These are phyloP conservation scores for Verticillium nonalfalfae DNA, from an alignment of 2,329 filamentous ascomycete species.

Conservation along the genomic window DNA sequence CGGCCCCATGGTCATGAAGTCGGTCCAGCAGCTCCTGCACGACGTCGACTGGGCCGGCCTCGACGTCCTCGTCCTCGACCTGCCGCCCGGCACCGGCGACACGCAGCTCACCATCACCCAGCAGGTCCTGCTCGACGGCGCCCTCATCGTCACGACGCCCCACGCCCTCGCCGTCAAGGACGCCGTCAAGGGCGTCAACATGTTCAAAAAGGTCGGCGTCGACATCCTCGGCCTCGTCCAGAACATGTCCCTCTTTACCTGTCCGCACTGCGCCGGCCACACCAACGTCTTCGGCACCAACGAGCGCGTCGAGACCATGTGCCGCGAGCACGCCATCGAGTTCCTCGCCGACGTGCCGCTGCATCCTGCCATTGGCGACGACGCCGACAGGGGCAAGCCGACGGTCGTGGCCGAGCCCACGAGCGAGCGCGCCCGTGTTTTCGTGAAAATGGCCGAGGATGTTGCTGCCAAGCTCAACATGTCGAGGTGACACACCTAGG, in stretches of 20 bases:
- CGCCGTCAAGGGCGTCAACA: conserved; percentile 82
- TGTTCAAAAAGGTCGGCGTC: conserved; percentile 82
- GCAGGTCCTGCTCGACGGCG: conserved; percentile 83
- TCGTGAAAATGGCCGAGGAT: conserved; percentile 60
- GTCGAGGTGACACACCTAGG: not conserved
- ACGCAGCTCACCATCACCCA: conserved; percentile 96
- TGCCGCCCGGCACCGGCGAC: conserved; percentile 92
- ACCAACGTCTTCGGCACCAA: conserved; percentile 69
- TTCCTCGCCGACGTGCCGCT: conserved; percentile 85
- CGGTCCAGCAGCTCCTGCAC: conserved; percentile 88
- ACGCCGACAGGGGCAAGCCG: conserved; percentile 81
- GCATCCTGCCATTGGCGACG: conserved; percentile 78
- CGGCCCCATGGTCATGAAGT: conserved; percentile 96
- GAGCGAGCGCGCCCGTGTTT: conserved; percentile 65
- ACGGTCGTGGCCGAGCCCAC: conserved; percentile 83
- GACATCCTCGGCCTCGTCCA: conserved; percentile 82
- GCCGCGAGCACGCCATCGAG: conserved; percentile 65
- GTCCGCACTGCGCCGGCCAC: conserved; percentile 68
- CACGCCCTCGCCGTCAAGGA: conserved; percentile 91
- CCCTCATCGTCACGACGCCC: conserved; percentile 85
- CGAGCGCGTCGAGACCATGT: conserved; percentile 61
- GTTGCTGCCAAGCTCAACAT: conserved; percentile 37
- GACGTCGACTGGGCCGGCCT: conserved; percentile 88
- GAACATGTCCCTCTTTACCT: conserved; percentile 84
- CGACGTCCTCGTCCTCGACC: conserved; percentile 81